phyloP scores from a whole-genome alignment of 2,329 filamentous ascomycete genomes.

The Colletotrichum sp. region DNA sequence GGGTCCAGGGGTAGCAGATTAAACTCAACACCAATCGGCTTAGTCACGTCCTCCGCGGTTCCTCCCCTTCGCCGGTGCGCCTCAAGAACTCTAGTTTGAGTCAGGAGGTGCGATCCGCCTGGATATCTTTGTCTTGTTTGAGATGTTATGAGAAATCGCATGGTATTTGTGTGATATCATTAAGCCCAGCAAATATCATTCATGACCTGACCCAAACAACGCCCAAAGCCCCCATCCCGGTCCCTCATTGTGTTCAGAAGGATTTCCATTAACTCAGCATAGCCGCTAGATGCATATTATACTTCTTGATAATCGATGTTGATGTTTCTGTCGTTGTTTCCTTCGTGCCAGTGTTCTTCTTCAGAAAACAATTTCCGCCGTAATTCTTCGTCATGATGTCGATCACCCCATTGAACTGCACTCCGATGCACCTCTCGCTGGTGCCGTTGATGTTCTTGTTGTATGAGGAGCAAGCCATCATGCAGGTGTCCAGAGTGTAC shows the following conservation, averaged over 20 bases:
- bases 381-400: background rate
- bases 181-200: background rate
- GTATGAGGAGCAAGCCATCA: constrained; percentile 4
- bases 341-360: background rate
- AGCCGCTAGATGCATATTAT: background rate
- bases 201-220: background rate
- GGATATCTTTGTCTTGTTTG: background rate
- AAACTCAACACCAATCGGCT: background rate
- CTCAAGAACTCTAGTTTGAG: background rate
- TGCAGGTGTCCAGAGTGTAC: constrained; percentile 2
- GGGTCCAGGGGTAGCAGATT: background rate
- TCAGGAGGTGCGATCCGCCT: background rate
- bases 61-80: background rate
- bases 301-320: background rate
- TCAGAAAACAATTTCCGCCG: constrained; percentile 12
- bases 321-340: background rate
- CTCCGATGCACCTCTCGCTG: background rate
- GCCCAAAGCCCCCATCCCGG: background rate
- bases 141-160: background rate
- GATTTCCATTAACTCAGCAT: background rate
- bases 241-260: background rate
- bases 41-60: background rate
- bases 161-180: background rate
- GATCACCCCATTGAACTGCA: background rate
- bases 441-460: background rate